Conservation (phyloP, 495 filamentous ascomycete species). For the Trichoderma erinaceum region DNA sequence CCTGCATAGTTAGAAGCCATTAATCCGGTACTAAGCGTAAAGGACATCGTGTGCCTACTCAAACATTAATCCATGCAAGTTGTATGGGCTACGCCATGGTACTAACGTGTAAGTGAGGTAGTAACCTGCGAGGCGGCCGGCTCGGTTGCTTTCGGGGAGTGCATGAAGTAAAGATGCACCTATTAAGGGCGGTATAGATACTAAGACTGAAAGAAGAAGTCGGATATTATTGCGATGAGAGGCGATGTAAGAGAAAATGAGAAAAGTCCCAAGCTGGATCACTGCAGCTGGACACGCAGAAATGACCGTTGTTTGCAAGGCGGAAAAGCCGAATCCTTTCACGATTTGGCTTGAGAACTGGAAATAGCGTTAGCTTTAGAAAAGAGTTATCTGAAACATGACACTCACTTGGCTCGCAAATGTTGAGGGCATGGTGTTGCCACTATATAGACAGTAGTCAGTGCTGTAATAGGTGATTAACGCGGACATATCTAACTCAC, state of each 20-base stretch:
- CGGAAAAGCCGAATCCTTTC: neutral
- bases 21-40: neutral
- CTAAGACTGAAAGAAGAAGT: neutral
- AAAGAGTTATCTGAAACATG: neutral
- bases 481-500: neutral
- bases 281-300: neutral
- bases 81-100: neutral
- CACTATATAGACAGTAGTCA: neutral
- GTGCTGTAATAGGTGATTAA: neutral
- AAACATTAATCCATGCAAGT: neutral
- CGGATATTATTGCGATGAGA: neutral
- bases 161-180: neutral
- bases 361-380: neutral
- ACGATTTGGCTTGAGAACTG: neutral
- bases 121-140: neutral
- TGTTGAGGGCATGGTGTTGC: neutral
- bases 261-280: neutral
- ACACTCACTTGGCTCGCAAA: neutral
- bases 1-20: neutral
- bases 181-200: neutral
- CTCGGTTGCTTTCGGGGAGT: neutral
- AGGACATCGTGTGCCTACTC: neutral
- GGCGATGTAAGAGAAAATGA: neutral
- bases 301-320: neutral
- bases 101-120: neutral